phyloP scores from a whole-genome alignment of 345 rosid species.

The Murraya paniculata region DNA sequence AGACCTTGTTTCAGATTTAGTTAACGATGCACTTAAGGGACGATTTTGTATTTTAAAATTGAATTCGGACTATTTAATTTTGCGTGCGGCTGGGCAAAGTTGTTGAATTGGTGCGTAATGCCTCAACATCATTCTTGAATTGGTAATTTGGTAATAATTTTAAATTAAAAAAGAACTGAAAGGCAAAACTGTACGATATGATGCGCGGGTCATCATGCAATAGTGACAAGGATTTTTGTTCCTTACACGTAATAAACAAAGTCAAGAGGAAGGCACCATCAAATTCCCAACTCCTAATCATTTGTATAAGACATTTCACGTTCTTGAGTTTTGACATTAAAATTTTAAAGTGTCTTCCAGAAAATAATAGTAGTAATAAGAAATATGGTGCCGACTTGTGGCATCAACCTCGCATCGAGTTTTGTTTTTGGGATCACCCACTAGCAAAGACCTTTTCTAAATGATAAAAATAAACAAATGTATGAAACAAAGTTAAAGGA shows the following conservation, averaged over 20 bases:
- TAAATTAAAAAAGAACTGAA: not conserved
- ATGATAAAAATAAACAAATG: not conserved
- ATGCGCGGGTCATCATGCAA: not conserved
- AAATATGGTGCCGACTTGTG: not conserved
- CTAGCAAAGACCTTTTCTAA: not conserved
- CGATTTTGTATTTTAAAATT: not conserved
- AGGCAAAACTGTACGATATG: too few species aligned
- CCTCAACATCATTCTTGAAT: not conserved
- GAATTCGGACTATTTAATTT: not conserved
- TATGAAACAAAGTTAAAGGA: not conserved
- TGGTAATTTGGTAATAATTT: not conserved
- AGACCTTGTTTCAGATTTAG: not conserved
- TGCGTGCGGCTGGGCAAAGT: conserved; percentile 16
- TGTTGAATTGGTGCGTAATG: conserved; percentile 21
- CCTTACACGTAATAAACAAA: not conserved
- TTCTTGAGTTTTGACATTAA: not conserved
- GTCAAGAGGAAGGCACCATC: not conserved
- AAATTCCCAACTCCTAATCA: not conserved
- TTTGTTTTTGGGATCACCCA: not conserved
- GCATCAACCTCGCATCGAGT: not conserved
- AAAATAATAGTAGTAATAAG: not conserved
- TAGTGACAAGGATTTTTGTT: not conserved
- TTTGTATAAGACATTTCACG: not conserved
- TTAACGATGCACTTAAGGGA: not conserved
- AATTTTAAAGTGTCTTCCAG: not conserved